These are phyloP conservation scores for Neurospora intermedia DNA, from an alignment of 495 filamentous ascomycete genomes.

Conservation along the genomic window DNA sequence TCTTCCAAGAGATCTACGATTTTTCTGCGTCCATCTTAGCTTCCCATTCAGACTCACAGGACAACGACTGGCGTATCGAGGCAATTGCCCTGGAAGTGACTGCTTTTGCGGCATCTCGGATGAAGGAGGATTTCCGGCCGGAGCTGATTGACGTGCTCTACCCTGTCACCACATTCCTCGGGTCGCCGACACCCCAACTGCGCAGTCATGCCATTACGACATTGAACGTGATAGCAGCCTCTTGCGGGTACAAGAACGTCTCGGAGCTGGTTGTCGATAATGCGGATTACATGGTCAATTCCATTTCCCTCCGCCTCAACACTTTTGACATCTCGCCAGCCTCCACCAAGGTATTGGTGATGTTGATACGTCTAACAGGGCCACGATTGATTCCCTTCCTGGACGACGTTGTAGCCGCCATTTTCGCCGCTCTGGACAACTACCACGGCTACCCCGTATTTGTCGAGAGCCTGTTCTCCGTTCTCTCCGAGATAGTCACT, in stretches of 20 bases:
- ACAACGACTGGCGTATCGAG: conserved; percentile 56
- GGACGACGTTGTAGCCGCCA: conserved; percentile 79
- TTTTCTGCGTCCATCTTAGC: conserved; percentile 57
- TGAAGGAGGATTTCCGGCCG: conserved; percentile 58
- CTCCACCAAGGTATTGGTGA: conserved; percentile 78
- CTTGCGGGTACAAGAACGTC: conserved; percentile 66
- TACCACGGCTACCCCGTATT: conserved; percentile 89
- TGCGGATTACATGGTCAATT: conserved; percentile 93
- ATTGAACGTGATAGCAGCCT: conserved; percentile 63
- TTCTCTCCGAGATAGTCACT: conserved; percentile 68
- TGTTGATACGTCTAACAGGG: conserved; percentile 89
- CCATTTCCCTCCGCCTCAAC: conserved; percentile 79
- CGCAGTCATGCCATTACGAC: conserved; percentile 76
- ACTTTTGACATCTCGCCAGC: conserved; percentile 85
- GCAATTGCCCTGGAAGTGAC: conserved; percentile 67
- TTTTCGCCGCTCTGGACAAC: conserved; percentile 82
- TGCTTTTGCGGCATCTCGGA: conserved; percentile 57
- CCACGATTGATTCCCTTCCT: conserved; percentile 74
- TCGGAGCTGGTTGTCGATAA: conserved; percentile 81
- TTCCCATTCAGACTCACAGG: conserved; percentile 34
- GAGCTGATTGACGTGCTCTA: conserved; percentile 91
- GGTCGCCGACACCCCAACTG: conserved; percentile 54
- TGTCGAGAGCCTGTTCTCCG: conserved; percentile 75
- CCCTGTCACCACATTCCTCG: conserved; percentile 76
- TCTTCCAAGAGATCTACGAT: conserved; percentile 72